Conservation (phyloP, 2,329 filamentous ascomycete species). For the Escovopsis sp. region DNA sequence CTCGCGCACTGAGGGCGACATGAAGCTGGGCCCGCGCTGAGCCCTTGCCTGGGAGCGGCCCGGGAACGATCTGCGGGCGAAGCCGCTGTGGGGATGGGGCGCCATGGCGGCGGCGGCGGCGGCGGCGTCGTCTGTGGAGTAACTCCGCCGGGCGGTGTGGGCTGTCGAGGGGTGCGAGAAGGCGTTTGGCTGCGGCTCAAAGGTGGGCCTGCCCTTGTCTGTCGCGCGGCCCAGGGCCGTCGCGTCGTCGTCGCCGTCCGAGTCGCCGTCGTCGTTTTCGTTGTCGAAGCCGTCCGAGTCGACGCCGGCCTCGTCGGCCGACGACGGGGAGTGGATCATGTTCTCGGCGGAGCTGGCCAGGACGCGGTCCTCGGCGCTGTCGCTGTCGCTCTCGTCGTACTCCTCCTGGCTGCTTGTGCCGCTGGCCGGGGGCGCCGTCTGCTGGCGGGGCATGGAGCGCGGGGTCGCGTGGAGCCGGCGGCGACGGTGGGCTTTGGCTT, state of each 20-base stretch:
- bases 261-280: constrained; percentile 50
- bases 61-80: constrained; percentile 34
- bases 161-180: constrained; percentile 66
- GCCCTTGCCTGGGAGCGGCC: constrained; percentile 33
- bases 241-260: constrained; percentile 32
- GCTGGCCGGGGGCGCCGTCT: constrained; percentile 23
- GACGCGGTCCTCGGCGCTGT: constrained; percentile 69
- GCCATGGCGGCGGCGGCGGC: constrained; percentile 24
- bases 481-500: constrained; percentile 28
- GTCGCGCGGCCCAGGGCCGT: constrained; percentile 59
- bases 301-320: constrained; percentile 23
- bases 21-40: constrained; percentile 41
- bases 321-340: constrained; percentile 15
- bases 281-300: constrained; percentile 25
- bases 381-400: constrained; percentile 85
- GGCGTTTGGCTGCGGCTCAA: constrained; percentile 81
- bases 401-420: constrained; percentile 75
- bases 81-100: constrained; percentile 32
- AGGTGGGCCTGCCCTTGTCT: constrained; percentile 32
- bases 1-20: constrained; percentile 61
- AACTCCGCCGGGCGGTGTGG: constrained; percentile 29
- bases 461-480: constrained; percentile 30
- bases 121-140: constrained; percentile 25
- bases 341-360: constrained; percentile 46
- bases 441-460: constrained; percentile 23